phyloP scores from a whole-genome alignment of 2,329 filamentous ascomycete species.

The Nigrograna mackinnonii region DNA sequence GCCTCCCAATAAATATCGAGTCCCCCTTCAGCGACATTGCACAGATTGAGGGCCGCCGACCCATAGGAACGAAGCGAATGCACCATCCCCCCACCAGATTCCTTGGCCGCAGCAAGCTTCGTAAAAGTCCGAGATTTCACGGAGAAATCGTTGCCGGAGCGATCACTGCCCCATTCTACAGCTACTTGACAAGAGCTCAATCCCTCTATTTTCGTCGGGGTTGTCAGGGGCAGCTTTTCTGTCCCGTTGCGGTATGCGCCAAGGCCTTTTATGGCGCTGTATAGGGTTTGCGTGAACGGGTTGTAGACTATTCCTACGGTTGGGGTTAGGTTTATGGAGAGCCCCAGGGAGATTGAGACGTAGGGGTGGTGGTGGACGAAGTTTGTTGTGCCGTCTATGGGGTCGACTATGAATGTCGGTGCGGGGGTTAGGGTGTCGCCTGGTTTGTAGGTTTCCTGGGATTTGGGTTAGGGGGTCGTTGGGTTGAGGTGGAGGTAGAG shows the following conservation, averaged over 20 bases:
- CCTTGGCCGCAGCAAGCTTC: constrained; percentile 54
- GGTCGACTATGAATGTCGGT: constrained; percentile 81
- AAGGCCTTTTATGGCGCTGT: constrained; percentile 68
- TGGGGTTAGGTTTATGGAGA: constrained; percentile 65
- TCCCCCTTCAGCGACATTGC: constrained; percentile 70
- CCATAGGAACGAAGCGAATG: constrained; percentile 73
- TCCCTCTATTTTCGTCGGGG: constrained; percentile 60
- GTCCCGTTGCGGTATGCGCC: constrained; percentile 58
- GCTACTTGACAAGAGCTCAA: constrained; percentile 68
- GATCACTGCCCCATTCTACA: constrained; percentile 73
- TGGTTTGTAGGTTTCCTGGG: constrained; percentile 68
- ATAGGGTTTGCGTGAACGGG: constrained; percentile 72
- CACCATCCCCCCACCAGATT: constrained; percentile 73
- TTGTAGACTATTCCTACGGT: constrained; percentile 79
- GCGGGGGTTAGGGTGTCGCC: constrained; percentile 64
- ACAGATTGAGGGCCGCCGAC: constrained; percentile 75
- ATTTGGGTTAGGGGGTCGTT: constrained; percentile 20
- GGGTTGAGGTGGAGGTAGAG: constrained; percentile 2
- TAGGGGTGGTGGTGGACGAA: constrained; percentile 77
- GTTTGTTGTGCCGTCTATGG: constrained; percentile 82
- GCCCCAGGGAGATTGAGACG: constrained; percentile 76
- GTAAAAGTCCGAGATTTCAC: constrained; percentile 70
- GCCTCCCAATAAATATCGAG: constrained; percentile 81
- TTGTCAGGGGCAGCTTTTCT: constrained; percentile 49
- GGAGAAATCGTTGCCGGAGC: constrained; percentile 71